Evolutionary conservation across 306 rosid species (phyloP).

Genomic region (Lablab purpureus): DNA sequence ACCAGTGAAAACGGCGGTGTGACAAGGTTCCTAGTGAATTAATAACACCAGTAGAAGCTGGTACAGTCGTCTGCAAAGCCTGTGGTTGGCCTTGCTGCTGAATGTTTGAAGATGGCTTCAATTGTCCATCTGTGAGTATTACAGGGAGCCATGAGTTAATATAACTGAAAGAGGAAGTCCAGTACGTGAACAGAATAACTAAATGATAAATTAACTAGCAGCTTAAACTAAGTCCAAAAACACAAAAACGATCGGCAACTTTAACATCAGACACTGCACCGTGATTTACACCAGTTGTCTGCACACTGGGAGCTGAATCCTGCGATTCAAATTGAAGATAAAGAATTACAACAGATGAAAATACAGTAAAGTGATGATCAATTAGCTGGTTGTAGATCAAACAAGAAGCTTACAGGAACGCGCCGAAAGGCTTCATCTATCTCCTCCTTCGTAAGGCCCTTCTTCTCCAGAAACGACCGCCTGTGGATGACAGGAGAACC

Average conservation of each 20-base stretch:
- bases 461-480: constrained; percentile 84
- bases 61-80: constrained; percentile 57
- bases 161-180: background rate
- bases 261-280: constrained; percentile 50
- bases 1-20: constrained; percentile 67
- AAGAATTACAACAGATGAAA: constrained; percentile 17
- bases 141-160: constrained; percentile 28
- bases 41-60: constrained; percentile 51
- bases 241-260: constrained; percentile 20
- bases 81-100: constrained; percentile 58
- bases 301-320: constrained; percentile 71
- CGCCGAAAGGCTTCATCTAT: constrained; percentile 88
- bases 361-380: constrained; percentile 13
- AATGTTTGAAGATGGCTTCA: constrained; percentile 50
- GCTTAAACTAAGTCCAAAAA: constrained; percentile 6
- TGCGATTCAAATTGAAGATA: constrained; percentile 42
- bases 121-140: constrained; percentile 57
- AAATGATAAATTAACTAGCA: background rate
- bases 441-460: constrained; percentile 94
- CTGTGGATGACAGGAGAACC: constrained; percentile 83
- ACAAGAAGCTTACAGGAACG: constrained; percentile 66
- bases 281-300: constrained; percentile 62
- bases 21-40: constrained; percentile 47
- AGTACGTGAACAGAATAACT: constrained; percentile 9
- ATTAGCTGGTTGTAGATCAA: background rate